These are phyloP conservation scores for Alternaria gansuensis DNA, from an alignment of 2,329 filamentous ascomycete genomes.

Conservation along the genomic window DNA sequence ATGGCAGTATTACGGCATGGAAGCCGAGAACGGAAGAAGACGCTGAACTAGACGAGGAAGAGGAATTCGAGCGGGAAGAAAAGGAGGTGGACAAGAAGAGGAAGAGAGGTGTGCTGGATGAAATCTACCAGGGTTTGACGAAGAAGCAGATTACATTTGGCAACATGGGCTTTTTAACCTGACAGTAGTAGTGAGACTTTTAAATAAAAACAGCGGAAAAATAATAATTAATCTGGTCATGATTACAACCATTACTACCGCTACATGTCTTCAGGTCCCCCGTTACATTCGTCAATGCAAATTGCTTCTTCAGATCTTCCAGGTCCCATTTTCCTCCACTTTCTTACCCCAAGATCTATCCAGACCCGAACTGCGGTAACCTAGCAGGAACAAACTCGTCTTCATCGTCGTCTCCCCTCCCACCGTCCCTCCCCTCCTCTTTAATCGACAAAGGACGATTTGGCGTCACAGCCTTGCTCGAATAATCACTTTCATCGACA, in stretches of 20 bases:
- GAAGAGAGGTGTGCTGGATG: conserved; percentile 81
- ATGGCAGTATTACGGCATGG: conserved; percentile 86
- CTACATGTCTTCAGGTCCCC: conserved; percentile 1
- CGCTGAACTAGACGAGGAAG: conserved; percentile 54
- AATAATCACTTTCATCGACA: conserved; percentile 42
- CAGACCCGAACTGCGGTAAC: conserved; percentile 45
- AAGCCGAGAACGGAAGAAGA: conserved; percentile 66
- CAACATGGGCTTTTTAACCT: conserved; percentile 29
- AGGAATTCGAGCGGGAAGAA: conserved; percentile 49
- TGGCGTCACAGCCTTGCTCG: conserved; percentile 41
- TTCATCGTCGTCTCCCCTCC: conserved; percentile 20
- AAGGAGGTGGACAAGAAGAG: conserved; percentile 59
- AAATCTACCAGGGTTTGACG: conserved; percentile 81
- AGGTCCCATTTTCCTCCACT: neutral
- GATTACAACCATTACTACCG: conserved; percentile 1
- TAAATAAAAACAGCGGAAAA: neutral
- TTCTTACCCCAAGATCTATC: neutral
- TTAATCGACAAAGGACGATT: conserved; percentile 36
- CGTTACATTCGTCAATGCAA: neutral
- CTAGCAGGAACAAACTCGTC: conserved; percentile 47
- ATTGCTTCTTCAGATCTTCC: neutral
- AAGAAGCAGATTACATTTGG: conserved; percentile 72
- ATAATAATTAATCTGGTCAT: conserved; percentile 1
- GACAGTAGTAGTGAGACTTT: neutral
- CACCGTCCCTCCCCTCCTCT: conserved; percentile 25